Evolutionary conservation across 2,329 filamentous ascomycete genomes (phyloP).

Genomic region (Colletotrichum sp.): DNA sequence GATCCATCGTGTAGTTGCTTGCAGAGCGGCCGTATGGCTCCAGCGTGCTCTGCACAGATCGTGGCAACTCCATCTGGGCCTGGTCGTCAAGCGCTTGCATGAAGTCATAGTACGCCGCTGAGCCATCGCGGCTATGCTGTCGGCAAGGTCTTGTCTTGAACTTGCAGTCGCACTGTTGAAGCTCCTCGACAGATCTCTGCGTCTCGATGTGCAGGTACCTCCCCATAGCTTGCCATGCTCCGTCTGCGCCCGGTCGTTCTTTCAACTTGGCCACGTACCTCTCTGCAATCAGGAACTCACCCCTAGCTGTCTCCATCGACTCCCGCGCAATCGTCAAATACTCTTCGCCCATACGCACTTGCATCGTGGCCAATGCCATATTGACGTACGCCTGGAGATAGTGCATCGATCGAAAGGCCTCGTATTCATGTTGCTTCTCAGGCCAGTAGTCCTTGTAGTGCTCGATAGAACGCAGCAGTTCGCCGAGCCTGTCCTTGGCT

Average conservation of each 20-base stretch:
- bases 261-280: background rate
- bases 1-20: background rate
- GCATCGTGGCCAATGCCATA: background rate
- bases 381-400: constrained; percentile 2
- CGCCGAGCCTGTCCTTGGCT: background rate
- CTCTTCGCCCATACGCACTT: background rate
- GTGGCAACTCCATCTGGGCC: constrained; percentile 1
- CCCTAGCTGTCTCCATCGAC: background rate
- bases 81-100: background rate
- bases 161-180: background rate
- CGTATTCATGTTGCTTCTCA: background rate
- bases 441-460: background rate
- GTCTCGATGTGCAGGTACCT: background rate
- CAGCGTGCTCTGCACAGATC: background rate
- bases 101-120: constrained; percentile 5
- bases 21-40: background rate
- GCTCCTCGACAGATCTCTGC: background rate
- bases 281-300: background rate
- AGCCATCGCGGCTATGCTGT: background rate
- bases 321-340: background rate
- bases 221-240: background rate
- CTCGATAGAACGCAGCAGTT: background rate
- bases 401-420: background rate
- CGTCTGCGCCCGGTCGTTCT: background rate
- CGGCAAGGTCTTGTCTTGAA: background rate